Evolutionary conservation across 805 yeast species (phyloP), one percentile per base, ranked within the genome.

Genomic region (Teunomyces panamensis): DNA sequence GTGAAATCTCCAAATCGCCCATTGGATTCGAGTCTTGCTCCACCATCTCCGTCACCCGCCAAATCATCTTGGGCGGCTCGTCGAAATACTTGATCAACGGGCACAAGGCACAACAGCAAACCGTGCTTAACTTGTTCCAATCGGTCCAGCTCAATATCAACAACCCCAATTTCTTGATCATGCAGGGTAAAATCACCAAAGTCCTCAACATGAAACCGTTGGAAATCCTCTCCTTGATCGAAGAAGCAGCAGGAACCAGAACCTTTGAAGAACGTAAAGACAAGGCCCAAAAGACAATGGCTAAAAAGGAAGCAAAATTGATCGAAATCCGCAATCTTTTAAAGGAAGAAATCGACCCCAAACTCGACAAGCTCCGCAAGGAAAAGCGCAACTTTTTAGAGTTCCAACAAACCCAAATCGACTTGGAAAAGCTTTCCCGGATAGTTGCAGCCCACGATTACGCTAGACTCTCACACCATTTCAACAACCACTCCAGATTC

Each of bases 161-260:
- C 65, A 94, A 92, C 62, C 99, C 99, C 29, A 94, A 94, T 64
- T 94, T 94, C 68, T 77, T 94, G 57, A 94, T 94, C 60, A 94
- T 95, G 99, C 99, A 94, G 69, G 99, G 99, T 50, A 89, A 90
- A 63, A 94, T 95, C 69, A 95, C 99, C 30, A 92, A 94, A 65
- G 97, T 94, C 54, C 77, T 94, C 59, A 94, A 94, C 65, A 94
- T 94, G 98, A 89, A 88, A 58, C 96, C 99, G 0, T 73, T 81
- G 1, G 98, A 94, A 65, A 87, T 92, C 36, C 68, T 94, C 53
- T 84, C 96, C 4, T 75, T 94, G 56, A 89, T 94, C 46, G 99
- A 94, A 67, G 99, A 94, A 68, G 99, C 99, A 0, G 96, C 99
- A 0, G 99, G 99, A 5, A 94, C 99, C 0, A 83, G 92, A 53